Conservation (phyloP, 1,139 yeast genomes). For the Geotrichum aggregatum region DNA sequence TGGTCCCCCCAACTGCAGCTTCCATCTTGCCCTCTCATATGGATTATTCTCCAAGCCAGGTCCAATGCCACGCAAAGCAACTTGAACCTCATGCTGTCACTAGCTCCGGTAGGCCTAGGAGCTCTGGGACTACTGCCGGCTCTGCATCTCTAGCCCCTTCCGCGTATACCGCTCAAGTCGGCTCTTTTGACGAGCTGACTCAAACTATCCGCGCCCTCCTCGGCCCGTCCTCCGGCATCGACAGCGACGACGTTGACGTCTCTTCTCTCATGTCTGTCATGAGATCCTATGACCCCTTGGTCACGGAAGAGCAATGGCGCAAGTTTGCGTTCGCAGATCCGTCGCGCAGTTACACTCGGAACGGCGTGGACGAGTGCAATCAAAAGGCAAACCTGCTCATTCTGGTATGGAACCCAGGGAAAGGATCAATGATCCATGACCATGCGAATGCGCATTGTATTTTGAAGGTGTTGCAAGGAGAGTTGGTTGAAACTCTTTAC, state of each 20-base stretch:
- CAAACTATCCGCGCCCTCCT: slow-evolving; percentile 37
- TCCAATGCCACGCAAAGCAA: not conserved
- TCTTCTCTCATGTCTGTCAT: slow-evolving; percentile 46
- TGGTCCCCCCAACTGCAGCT: slow-evolving; percentile 1
- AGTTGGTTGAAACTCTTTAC: slow-evolving; percentile 55
- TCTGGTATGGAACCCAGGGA: slow-evolving; percentile 70
- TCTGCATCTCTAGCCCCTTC: not conserved
- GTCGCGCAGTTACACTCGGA: slow-evolving; percentile 46
- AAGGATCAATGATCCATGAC: slow-evolving; percentile 65
- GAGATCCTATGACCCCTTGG: slow-evolving; percentile 46
- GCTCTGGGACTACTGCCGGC: no score
- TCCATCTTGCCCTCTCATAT: not conserved
- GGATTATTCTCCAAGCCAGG: not conserved
- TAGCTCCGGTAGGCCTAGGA: no score
- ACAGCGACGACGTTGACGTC: slow-evolving; percentile 53
- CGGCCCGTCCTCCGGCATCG: slow-evolving; percentile 41
- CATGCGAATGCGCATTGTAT: slow-evolving; percentile 68
- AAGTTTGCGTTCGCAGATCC: slow-evolving; percentile 55
- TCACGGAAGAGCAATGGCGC: slow-evolving; percentile 52
- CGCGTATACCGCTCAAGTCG: not conserved
- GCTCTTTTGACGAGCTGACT: slow-evolving; percentile 36
- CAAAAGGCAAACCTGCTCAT: slow-evolving; percentile 64
- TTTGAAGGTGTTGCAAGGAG: slow-evolving; percentile 58
- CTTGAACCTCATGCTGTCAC: not conserved
- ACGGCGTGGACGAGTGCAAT: slow-evolving; percentile 64